phyloP scores from a whole-genome alignment of 106 monocot species.

The Dendrobium chrysotoxum region DNA sequence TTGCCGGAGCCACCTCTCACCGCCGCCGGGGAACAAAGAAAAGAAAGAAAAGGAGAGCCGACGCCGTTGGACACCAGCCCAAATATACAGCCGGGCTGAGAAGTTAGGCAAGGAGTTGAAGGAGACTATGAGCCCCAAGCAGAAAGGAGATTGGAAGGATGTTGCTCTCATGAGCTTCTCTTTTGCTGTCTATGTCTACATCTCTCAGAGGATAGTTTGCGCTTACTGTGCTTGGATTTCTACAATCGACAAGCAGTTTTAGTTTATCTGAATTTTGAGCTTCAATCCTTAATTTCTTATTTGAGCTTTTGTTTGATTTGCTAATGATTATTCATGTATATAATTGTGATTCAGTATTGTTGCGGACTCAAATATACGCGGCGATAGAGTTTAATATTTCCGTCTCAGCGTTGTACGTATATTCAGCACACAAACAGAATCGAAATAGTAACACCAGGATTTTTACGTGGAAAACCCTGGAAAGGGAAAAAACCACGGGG shows the following conservation, averaged over 20 bases:
- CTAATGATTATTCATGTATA: no score
- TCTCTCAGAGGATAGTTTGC: conserved; percentile 76
- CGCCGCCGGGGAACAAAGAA: conserved; percentile 1
- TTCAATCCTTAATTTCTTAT: no score
- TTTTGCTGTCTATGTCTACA: conserved; percentile 81
- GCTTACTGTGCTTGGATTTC: conserved; percentile 75
- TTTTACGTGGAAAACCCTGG: no score
- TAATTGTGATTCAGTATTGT: no score
- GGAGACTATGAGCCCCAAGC: conserved; percentile 57
- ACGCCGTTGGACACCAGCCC: not conserved
- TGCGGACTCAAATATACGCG: no score
- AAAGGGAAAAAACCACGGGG: no score
- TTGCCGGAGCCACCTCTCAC: not conserved
- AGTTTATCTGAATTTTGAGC: not conserved
- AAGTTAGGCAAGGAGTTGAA: conserved; percentile 29
- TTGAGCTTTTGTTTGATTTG: no score
- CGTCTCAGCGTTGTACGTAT: no score
- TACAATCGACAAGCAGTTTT: not conserved
- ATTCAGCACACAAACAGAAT: no score
- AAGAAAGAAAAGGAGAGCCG: not conserved
- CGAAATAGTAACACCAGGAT: no score
- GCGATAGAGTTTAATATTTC: no score
- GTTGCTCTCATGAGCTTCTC: conserved; percentile 68
- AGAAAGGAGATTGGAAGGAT: conserved; percentile 82
- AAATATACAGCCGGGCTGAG: conserved; percentile 10